phyloP scores from a whole-genome alignment of 176 grass and related monocot genomes.

The Zea luxurians region DNA sequence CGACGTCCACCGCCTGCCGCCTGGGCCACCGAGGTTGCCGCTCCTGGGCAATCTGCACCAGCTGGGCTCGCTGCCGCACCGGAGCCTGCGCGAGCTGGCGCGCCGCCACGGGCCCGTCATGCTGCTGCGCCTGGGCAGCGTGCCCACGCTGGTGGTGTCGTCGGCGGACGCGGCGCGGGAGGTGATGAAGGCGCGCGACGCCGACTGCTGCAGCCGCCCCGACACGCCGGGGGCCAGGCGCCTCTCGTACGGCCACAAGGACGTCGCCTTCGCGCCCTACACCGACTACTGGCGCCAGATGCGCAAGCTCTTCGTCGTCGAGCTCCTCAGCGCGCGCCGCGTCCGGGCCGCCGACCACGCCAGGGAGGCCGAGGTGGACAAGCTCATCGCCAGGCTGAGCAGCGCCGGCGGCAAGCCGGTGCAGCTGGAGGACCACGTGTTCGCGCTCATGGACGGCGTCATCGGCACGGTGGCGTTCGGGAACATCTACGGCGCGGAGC shows the following conservation, averaged over 20 bases:
- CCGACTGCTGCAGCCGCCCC: constrained; percentile 44
- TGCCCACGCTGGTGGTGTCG: constrained; percentile 47
- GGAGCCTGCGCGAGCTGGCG: constrained; percentile 41
- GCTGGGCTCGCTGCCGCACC: constrained; percentile 54
- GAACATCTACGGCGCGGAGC: constrained; percentile 36
- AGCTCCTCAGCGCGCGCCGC: constrained; percentile 50
- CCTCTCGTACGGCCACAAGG: constrained; percentile 31
- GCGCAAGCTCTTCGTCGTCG: constrained; percentile 46
- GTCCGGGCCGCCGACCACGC: constrained; percentile 27
- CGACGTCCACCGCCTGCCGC: constrained; percentile 28
- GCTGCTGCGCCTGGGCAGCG: constrained; percentile 51
- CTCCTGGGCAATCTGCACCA: constrained; percentile 73
- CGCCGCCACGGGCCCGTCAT: constrained; percentile 42
- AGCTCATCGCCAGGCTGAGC: not conserved
- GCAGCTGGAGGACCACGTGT: constrained; percentile 22
- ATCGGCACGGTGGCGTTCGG: constrained; percentile 46
- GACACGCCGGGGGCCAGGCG: constrained; percentile 17
- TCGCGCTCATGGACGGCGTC: constrained; percentile 29
- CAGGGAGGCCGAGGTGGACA: constrained; percentile 24
- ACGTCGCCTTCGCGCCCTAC: constrained; percentile 50
- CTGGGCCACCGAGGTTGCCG: constrained; percentile 35
- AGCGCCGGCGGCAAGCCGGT: not conserved
- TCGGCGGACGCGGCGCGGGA: constrained; percentile 50
- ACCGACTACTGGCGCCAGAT: constrained; percentile 44
- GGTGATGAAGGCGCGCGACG: constrained; percentile 51